Conservation (phyloP, 345 rosid genomes). For the Theobroma cacao region DNA sequence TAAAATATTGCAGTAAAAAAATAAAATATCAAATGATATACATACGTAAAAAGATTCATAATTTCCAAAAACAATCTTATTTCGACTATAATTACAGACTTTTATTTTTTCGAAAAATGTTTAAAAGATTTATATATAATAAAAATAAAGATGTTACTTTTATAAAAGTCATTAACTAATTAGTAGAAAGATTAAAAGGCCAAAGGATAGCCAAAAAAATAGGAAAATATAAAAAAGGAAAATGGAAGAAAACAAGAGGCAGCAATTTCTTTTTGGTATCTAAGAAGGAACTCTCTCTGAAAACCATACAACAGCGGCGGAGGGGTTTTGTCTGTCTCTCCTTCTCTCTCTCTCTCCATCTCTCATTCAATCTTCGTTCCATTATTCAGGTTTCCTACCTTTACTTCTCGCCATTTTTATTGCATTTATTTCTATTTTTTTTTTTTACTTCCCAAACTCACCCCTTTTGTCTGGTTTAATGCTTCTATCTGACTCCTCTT, state of each 20-base stretch:
- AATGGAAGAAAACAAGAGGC: not conserved
- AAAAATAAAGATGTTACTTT: no score
- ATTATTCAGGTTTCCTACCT: constrained; percentile 2
- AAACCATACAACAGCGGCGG: constrained; percentile 6
- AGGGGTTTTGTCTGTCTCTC: not conserved
- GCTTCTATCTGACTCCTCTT: not conserved
- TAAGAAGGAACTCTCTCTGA: not conserved
- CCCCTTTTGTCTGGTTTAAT: not conserved
- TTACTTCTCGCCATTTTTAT: not conserved
- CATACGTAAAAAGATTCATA: no score
- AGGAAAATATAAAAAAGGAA: not conserved
- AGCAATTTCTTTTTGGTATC: not conserved
- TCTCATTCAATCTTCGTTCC: not conserved
- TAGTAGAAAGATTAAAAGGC: no score
- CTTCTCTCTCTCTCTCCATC: not conserved
- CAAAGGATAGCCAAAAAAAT: not conserved
- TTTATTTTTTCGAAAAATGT: no score
- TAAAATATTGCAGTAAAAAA: no score
- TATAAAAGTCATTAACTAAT: no score
- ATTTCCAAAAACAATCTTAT: no score
- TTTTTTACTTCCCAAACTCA: not conserved
- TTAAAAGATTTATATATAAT: no score
- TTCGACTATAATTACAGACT: no score
- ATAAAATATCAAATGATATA: no score
- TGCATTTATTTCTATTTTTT: not conserved